Evolutionary conservation across 495 filamentous ascomycete genomes (phyloP), one percentile per base, ranked within the genome.

Genomic region (Penicillium roqueforti): DNA sequence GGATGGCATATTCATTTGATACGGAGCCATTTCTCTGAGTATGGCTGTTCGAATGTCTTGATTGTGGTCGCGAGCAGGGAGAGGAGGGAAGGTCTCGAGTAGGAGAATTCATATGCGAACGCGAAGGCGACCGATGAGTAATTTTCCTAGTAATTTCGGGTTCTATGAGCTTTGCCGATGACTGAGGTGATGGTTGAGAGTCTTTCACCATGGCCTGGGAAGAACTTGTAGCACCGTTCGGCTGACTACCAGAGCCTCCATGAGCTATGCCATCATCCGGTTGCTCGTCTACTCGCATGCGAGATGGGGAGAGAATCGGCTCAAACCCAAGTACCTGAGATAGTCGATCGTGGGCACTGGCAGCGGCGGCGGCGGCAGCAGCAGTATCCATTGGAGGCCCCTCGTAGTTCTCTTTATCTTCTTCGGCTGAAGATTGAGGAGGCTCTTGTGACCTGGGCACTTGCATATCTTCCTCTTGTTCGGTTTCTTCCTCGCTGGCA

Each of bases 361-460:
- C 61, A 1, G 67, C 49, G 13, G 68, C 68, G 40, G 56, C 60
- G 6, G 67, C 62, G 2, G 67, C 49, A 10, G 69, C 68, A 40
- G 56, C 60, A 6, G 67, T 59, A 16, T 67, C 52, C 32, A 67
- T 34, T 32, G 64, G 47, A 18, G 56, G 55, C 34, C 67, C 67
- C 23, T 66, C 55, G 41, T 66, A 73, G 34, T 81, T 81, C 54
- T 81, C 78, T 50, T 81, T 81, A 47, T 81, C 74, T 38, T 80
- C 78, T 34, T 80, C 77, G 3, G 55, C 69, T 44, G 64, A 63
- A 9, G 60, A 60, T 26, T 63, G 53, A 26, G 54, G 52, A 14
- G 29, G 43, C 13, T 69, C 63, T 42, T 69, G 68, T 29, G 68
- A 68, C 26, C 44, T 60, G 13, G 61, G 57, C 0, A 71, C 56